Percentiles rank a stretch among this genome's conserved stretches.
Conservation (phyloP, 805 yeast species). For the Saccharomycopsis amapae region DNA sequence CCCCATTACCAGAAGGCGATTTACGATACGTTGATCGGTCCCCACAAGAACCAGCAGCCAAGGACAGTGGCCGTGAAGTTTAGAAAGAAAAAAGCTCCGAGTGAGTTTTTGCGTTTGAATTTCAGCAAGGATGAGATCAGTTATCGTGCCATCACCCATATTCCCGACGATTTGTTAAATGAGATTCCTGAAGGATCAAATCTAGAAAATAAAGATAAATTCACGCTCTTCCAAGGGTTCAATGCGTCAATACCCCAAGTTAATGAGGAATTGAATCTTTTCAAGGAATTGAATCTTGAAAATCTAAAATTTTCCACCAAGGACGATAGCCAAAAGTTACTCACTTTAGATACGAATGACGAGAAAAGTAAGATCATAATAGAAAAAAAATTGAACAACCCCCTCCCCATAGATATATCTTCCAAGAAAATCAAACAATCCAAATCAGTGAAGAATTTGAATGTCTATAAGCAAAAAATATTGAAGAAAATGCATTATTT, state of each 20-base stretch:
- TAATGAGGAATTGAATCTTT: slow-evolving; percentile 31
- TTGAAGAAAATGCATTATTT: slow-evolving; percentile 44
- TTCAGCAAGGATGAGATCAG: slow-evolving; percentile 32
- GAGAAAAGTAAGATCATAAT: slow-evolving; percentile 17
- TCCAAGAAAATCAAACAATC: slow-evolving; percentile 36
- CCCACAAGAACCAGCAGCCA: slow-evolving; percentile 25
- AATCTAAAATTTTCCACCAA: slow-evolving; percentile 9
- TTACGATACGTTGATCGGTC: slow-evolving; percentile 34
- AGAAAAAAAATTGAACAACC: slow-evolving; percentile 23
- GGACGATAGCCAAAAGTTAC: slow-evolving; percentile 5
- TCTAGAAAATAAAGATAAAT: slow-evolving; percentile 25
- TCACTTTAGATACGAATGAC: slow-evolving; percentile 22
- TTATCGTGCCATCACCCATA: slow-evolving; percentile 41
- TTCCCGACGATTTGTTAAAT: slow-evolving; percentile 55
- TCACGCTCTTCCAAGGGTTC: slow-evolving; percentile 65
- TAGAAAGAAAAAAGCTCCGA: slow-evolving; percentile 28
- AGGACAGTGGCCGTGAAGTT: slow-evolving; percentile 11
- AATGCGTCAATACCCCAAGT: slow-evolving; percentile 48
- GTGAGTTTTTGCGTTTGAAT: slow-evolving; percentile 28
- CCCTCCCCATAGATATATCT: slow-evolving; percentile 35
- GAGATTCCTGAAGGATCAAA: slow-evolving; percentile 39
- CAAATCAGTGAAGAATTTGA: slow-evolving; percentile 36
- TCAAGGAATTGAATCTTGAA: slow-evolving; percentile 19
- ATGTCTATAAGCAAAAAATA: slow-evolving; percentile 33
- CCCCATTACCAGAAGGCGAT: slow-evolving; percentile 40